Evolutionary conservation across 176 grass and related monocot species (phyloP).

Genomic region (Alopecurus myosuroides): DNA sequence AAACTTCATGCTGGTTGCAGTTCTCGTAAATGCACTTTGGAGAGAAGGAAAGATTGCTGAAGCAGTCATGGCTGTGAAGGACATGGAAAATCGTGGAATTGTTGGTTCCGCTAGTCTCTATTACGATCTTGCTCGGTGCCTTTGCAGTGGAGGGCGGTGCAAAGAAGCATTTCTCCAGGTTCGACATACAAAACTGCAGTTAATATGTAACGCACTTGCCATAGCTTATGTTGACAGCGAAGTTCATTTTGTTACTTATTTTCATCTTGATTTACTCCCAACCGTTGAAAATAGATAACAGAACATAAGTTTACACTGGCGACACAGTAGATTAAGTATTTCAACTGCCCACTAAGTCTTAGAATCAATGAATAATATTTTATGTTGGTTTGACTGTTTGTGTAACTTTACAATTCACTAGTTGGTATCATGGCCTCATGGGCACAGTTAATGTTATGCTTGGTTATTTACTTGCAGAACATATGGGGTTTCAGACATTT

Average conservation of each 20-base stretch:
- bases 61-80: constrained; percentile 77
- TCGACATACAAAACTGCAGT: constrained; percentile 10
- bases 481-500: background rate
- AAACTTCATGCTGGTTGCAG: constrained; percentile 35
- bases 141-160: constrained; percentile 81
- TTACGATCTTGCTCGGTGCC: constrained; percentile 94
- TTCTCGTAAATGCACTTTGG: constrained; percentile 91
- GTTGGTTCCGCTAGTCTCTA: constrained; percentile 92
- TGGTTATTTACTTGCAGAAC: background rate
- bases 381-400: background rate
- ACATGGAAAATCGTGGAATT: constrained; percentile 90
- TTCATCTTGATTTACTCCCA: constrained; percentile 5
- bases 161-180: constrained; percentile 96
- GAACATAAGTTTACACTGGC: constrained; percentile 2
- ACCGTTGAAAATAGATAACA: background rate
- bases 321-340: background rate
- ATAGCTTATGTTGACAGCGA: background rate
- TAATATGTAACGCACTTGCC: constrained; percentile 4
- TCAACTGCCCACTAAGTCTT: constrained; percentile 11
- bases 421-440: background rate
- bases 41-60: constrained; percentile 88
- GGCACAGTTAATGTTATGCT: background rate
- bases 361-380: background rate
- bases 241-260: background rate
- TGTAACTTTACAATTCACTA: background rate